Evolutionary conservation across 1,139 yeast genomes (phyloP).

Genomic region (Hansenula sp.): DNA sequence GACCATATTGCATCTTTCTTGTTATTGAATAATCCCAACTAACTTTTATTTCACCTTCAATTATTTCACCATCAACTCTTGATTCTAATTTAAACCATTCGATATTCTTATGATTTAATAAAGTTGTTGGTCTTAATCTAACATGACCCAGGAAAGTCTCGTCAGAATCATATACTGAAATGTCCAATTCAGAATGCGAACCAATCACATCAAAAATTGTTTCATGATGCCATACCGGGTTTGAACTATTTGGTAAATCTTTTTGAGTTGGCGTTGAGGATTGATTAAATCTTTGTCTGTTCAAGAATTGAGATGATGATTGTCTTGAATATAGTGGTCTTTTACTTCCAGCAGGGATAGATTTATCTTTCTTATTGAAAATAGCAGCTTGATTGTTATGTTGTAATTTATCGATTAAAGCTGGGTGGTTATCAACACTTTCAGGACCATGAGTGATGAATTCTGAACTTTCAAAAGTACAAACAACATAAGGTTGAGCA

Average conservation of each 20-base stretch:
- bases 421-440: constrained; percentile 41
- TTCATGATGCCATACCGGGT: constrained; percentile 87
- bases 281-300: constrained; percentile 25
- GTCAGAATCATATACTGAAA: constrained; percentile 82
- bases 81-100: constrained; percentile 76
- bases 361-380: constrained; percentile 16
- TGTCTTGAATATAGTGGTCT: constrained; percentile 61
- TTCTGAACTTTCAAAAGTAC: constrained; percentile 91
- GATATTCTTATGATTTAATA: constrained; percentile 38
- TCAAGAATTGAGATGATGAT: constrained; percentile 60
- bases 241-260: constrained; percentile 30
- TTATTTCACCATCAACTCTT: constrained; percentile 72
- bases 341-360: constrained; percentile 21
- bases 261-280: not conserved
- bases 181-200: constrained; percentile 74
- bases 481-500: constrained; percentile 85
- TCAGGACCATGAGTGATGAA: constrained; percentile 82
- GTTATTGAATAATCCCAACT: constrained; percentile 71
- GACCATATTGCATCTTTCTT: constrained; percentile 76
- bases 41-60: constrained; percentile 73
- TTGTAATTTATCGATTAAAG: constrained; percentile 13
- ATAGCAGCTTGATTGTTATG: not conserved
- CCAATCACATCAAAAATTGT: constrained; percentile 91
- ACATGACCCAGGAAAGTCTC: constrained; percentile 88
- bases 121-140: constrained; percentile 64